A percentile compares a stretch with the other conserved stretches of the same genome.
These are phyloP conservation scores for Leccinum ochraceum DNA, from an alignment of 768 basidiomycete genomes.

Conservation along the genomic window DNA sequence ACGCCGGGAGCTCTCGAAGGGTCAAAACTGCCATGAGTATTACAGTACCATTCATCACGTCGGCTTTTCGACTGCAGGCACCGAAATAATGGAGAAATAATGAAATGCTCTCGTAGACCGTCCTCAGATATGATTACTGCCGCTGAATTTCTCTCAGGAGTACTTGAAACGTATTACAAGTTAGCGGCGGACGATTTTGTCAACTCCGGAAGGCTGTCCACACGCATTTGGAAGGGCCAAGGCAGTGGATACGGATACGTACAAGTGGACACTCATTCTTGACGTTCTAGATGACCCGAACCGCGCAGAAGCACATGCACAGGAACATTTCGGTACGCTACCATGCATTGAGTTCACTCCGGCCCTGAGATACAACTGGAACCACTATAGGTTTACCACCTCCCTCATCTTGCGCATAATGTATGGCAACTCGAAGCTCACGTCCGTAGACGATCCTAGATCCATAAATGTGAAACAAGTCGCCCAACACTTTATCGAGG, in stretches of 20 bases:
- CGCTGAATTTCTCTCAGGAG: slow-evolving; percentile 53
- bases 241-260: slow-evolving; percentile 37
- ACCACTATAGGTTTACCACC: neutral
- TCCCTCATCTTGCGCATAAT: slow-evolving; percentile 27
- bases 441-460: slow-evolving; percentile 25
- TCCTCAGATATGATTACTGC: slow-evolving; percentile 50
- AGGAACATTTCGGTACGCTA: slow-evolving; percentile 43
- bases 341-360: neutral
- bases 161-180: slow-evolving; percentile 46
- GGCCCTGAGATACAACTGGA: neutral
- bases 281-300: slow-evolving; percentile 36
- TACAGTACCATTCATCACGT: too few species aligned
- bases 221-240: slow-evolving; percentile 50
- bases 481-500: slow-evolving; percentile 29
- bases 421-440: slow-evolving; percentile 25
- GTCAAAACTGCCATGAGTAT: too few species aligned
- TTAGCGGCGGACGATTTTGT: slow-evolving; percentile 53
- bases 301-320: slow-evolving; percentile 44
- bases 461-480: slow-evolving; percentile 20
- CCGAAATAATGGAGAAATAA: slow-evolving; percentile 51
- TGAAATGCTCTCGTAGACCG: slow-evolving; percentile 52
- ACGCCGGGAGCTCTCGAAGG: too few species aligned
- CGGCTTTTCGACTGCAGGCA: neutral
- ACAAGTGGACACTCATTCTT: slow-evolving; percentile 30
- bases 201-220: slow-evolving; percentile 57